These are phyloP conservation scores for Dictyostelium intermedium DNA, from an alignment of 78 protist species.

Conservation along the genomic window DNA sequence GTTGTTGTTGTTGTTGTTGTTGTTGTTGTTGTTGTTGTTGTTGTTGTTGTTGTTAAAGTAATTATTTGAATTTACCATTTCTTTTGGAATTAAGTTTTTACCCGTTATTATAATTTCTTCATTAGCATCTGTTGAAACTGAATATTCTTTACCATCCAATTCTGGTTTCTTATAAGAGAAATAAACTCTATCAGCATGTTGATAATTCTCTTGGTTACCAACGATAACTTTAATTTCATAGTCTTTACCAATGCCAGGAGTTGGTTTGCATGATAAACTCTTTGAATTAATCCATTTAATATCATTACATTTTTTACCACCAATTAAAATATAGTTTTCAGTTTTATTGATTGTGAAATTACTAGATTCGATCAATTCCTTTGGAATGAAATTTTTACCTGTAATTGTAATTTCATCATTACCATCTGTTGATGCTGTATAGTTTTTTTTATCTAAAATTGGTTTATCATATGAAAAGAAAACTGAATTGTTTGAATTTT, in stretches of 20 bases:
- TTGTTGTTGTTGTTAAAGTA: no score
- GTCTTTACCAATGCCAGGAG: neutral
- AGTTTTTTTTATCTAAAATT: neutral
- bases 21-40: no score
- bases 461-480: conserved; percentile 33
- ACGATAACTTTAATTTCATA: neutral
- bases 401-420: neutral
- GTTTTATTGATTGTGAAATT: neutral
- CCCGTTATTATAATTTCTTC: no score
- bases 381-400: conserved; percentile 9
- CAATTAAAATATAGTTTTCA: neutral
- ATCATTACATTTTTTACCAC: neutral
- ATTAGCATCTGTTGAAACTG: no score
- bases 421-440: conserved; percentile 15
- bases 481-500: neutral
- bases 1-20: no score
- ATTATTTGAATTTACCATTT: no score
- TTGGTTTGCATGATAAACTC: neutral
- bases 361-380: neutral
- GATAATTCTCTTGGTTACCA: neutral
- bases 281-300: neutral
- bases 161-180: no score
- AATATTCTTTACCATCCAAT: no score
- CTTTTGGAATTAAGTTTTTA: no score
- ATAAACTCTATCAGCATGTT: no score